Evolutionary conservation across 2,329 filamentous ascomycete species (phyloP), one percentile per base, ranked within the genome.

Genomic region (Calonectria honghensis): DNA sequence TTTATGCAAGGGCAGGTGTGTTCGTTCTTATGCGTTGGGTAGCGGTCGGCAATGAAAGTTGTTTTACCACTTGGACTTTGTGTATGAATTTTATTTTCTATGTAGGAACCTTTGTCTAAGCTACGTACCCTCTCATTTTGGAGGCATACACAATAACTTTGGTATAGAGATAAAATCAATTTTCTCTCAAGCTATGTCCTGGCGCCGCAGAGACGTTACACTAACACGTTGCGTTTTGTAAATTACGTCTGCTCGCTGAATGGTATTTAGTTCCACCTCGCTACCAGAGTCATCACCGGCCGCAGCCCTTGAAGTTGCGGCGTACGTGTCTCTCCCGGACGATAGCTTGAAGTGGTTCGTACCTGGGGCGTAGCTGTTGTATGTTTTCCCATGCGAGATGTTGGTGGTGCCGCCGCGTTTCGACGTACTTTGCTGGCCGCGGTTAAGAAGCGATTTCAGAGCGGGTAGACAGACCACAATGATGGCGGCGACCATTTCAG

Each of bases 211-310:
- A 45, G 78, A 79, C 27, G 78, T 79, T 37, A 79, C 75, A 29
- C 75, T 77, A 54, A 79, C 63, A 24, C 78, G 77, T 52, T 77
- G 76, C 69, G 77, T 77, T 32, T 79, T 79, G 76, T 79, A 78
- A 35, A 79, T 79, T 29, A 74, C 77, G 51, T 70, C 57, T 37
- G 20, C 52, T 24, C 57, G 52, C 45, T 65, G 74, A 5, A 79
- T 59, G 64, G 78, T 78, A 31, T 76, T 78, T 20, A 79, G 59
- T 59, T 79, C 78, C 68, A 79, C 77, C 70, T 79, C 78, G 31
- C 78, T 79, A 31, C 78, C 78, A 0, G 76, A 79, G 35, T 79
- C 78, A 37, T 79, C 78, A 18, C 75, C 75, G 11, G 67, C 50
- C 13, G 41, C 31, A n/a, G 29, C 54, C 54, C 52, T 63, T 6